Conservation (phyloP, 768 basidiomycete species). For the Termitomyces sp. region DNA sequence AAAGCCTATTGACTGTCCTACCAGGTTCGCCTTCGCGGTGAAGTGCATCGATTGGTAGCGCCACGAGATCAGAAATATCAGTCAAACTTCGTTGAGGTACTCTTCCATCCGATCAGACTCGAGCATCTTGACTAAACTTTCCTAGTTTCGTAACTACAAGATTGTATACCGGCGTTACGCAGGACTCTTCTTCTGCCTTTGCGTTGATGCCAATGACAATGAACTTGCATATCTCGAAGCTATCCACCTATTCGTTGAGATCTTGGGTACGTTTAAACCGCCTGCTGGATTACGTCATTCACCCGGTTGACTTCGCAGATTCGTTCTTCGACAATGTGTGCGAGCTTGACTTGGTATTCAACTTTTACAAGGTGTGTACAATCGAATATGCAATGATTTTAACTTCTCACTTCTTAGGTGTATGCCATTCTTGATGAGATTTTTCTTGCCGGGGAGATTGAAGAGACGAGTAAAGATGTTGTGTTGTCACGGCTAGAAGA, state of each 20-base stretch:
- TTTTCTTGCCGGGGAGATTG: constrained; percentile 96
- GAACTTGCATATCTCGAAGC: constrained; percentile 96
- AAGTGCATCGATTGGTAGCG: constrained; percentile 94
- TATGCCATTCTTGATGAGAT: constrained; percentile 98
- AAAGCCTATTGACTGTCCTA: not conserved
- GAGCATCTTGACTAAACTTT: constrained; percentile 1
- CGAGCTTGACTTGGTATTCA: constrained; percentile 96
- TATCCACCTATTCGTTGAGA: constrained; percentile 97
- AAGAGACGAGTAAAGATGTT: constrained; percentile 97
- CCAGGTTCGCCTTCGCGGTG: constrained; percentile 89
- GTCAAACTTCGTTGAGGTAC: constrained; percentile 97
- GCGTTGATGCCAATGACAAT: constrained; percentile 97
- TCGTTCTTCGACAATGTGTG: constrained; percentile 99
- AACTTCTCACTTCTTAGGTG: constrained; percentile 45
- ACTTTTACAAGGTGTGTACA: constrained; percentile 84
- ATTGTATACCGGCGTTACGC: constrained; percentile 96
- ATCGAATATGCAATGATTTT: not conserved
- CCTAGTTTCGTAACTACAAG: constrained; percentile 95
- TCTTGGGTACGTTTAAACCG: constrained; percentile 63
- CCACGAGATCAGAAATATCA: constrained; percentile 98
- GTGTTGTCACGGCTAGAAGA: constrained; percentile 87
- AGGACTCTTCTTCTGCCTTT: constrained; percentile 96
- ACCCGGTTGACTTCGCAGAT: constrained; percentile 42
- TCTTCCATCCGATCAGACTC: constrained; percentile 17
- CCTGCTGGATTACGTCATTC: not conserved